A percentile compares a stretch with the other conserved stretches of the same genome.
phyloP scores from a whole-genome alignment of 2,329 filamentous ascomycete genomes.

The Aspergillus fumigatiaffinis region DNA sequence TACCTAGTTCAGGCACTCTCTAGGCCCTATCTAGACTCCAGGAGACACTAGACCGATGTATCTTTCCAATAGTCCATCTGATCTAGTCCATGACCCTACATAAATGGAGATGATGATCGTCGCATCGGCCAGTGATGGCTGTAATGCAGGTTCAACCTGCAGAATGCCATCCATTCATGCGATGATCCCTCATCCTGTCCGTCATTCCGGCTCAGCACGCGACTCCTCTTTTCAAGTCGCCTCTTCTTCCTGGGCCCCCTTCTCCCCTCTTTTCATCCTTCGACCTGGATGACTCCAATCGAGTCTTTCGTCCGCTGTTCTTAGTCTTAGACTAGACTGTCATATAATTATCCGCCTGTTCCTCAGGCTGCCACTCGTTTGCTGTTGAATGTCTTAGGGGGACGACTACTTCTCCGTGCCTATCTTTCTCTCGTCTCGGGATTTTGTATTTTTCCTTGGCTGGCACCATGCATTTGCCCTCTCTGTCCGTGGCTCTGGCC shows the following conservation, averaged over 20 bases:
- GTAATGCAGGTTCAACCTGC: neutral
- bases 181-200: neutral
- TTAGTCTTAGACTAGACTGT: neutral
- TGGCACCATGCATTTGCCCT: constrained; percentile 22
- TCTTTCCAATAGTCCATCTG: neutral
- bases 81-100: neutral
- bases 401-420: neutral
- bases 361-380: constrained; percentile 10
- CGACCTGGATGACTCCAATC: neutral
- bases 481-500: constrained; percentile 22
- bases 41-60: neutral
- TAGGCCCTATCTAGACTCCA: too few species aligned
- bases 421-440: constrained; percentile 1
- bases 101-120: neutral
- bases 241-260: constrained; percentile 3
- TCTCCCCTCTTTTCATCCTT: constrained; percentile 1
- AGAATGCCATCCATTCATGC: neutral
- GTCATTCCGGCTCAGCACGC: constrained; percentile 1
- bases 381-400: neutral
- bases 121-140: neutral
- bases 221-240: neutral
- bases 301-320: neutral
- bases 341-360: constrained; percentile 3
- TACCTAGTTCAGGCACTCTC: neutral
- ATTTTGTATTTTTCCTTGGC: neutral